Evolutionary conservation across 768 basidiomycete genomes (phyloP), one percentile per base, ranked within the genome.

Genomic region (Porphyrellus cyaneotinctus): DNA sequence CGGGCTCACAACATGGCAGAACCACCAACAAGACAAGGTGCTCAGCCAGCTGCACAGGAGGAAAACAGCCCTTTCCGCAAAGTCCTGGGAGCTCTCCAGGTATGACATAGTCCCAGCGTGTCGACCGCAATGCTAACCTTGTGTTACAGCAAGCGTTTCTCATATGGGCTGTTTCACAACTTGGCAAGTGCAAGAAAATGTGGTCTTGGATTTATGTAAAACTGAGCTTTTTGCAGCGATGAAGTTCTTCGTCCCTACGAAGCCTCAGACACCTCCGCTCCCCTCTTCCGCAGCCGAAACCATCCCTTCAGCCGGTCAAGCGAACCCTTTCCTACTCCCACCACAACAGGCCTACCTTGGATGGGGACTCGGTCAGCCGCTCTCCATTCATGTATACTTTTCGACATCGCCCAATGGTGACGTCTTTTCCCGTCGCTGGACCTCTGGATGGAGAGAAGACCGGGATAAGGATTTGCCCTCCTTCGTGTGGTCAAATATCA

Each of bases 401-500:
- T 82, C 90, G 18, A 87, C 85, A 0, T 82, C 82, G 2, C 83
- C 82, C 2, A 73, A 66, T 6, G 79, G 76, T 8, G 80, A 85
- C 58, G 76, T 84, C 9, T 88, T 88, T 70, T 72, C 75, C 13
- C 70, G 70, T 32, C 75, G 76, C 49, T 77, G 76, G 78, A 78
- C 75, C n/a, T 72, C 75, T 2, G 74, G 70, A 32, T 78, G 75
- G 68, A 69, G 74, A 38, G 73, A 75, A 47, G 72, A 80, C 45
- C 70, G 72, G 33, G 79, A 78, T 41, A 77, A 74, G 51, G 69
- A 64, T 23, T 70, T 91, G 33, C 88, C 88, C 7, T 76, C 77
- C 54, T 84, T 91, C 55, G 75, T 84, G 18, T 93, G 91, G 91
- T 71, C 82, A 30, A 84, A 90, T 61, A 80, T 93, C 43, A 83